Evolutionary conservation across 495 filamentous ascomycete species (phyloP).

Genomic region (Penicillium fimorum): DNA sequence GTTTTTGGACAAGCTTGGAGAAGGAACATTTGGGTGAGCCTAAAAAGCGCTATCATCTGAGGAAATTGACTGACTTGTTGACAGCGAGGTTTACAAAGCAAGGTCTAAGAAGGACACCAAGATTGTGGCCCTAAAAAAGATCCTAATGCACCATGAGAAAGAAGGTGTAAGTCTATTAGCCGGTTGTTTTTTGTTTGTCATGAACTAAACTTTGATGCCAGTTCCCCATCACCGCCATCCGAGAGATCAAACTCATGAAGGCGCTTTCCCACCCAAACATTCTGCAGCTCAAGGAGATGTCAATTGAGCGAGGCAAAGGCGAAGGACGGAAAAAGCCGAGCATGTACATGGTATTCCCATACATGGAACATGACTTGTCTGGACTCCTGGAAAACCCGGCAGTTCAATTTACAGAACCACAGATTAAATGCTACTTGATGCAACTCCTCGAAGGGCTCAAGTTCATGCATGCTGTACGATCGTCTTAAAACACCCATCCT

Average conservation of each 20-base stretch:
- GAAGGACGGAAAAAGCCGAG: conserved; percentile 81
- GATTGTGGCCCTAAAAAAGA: conserved; percentile 89
- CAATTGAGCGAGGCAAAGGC: conserved; percentile 74
- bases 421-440: conserved; percentile 97
- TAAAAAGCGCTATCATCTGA: not conserved
- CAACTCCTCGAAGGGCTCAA: conserved; percentile 86
- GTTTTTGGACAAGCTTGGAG: conserved; percentile 85
- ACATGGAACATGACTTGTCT: conserved; percentile 98
- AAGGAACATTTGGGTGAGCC: conserved; percentile 90
- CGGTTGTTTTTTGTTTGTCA: not conserved
- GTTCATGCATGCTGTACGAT: conserved; percentile 76
- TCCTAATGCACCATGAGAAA: conserved; percentile 93
- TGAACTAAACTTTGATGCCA: conserved; percentile 32
- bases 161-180: conserved; percentile 65
- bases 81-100: conserved; percentile 88
- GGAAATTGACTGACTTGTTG: conserved; percentile 16
- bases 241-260: conserved; percentile 97
- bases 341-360: conserved; percentile 98
- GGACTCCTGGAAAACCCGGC: conserved; percentile 92
- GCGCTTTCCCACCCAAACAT: conserved; percentile 88
- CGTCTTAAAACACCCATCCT: not conserved
- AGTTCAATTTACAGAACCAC: conserved; percentile 78
- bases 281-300: conserved; percentile 89
- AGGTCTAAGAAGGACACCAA: conserved; percentile 68
- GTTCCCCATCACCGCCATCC: conserved; percentile 94